Evolutionary conservation across 2,329 filamentous ascomycete species (phyloP), one percentile per base, ranked within the genome.

Genomic region (Davidsoniella neocaledoniae): DNA sequence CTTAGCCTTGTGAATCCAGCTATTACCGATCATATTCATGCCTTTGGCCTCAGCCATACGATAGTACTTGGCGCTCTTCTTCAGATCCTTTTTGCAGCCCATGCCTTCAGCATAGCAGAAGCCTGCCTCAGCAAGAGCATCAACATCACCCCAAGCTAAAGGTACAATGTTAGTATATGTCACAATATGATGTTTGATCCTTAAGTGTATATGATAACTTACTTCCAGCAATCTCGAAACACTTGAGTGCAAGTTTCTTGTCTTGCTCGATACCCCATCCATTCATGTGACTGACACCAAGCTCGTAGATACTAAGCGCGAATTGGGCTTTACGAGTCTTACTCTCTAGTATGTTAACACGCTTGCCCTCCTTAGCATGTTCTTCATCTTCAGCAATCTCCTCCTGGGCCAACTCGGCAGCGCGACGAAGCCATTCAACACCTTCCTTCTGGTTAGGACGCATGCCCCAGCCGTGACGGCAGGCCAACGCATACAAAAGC

Each of bases 1-100:
- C 62, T 96, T 96, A 51, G 86, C 68, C 64, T 96, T 96, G 70
- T 95, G 88, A 58, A 96, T 96, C 90, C 91, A 98, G 70, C 87
- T 95, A 63, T 96, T 96, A 50, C 91, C 91, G 51, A 94, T 83
- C 87, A 96, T 96, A 64, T 79, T 94, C 72, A 95, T 88, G 5
- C 91, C 91, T 66, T 91, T 91, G 21, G 82, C 79, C 63, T 94
- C 91, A 5, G 91, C 91, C 69, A 81, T 74, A 19, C 91, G 81
- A 63, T 96, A 96, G 59, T 91, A 86, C 54, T 78, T 83, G 53
- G 91, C 90, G 46, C 86, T 90, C 67, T 88, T 95, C 69, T 87
- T 95, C 61, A 95, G 69, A 61, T 96, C 85, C 66, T 96, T 98
- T 71, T 91, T 94, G 63, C 85, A 93, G 4, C 91, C 91, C 48